Base-by-base conservation (phyloP, 345 rosid species). In the Crucihimalaya himalaica region DNA sequence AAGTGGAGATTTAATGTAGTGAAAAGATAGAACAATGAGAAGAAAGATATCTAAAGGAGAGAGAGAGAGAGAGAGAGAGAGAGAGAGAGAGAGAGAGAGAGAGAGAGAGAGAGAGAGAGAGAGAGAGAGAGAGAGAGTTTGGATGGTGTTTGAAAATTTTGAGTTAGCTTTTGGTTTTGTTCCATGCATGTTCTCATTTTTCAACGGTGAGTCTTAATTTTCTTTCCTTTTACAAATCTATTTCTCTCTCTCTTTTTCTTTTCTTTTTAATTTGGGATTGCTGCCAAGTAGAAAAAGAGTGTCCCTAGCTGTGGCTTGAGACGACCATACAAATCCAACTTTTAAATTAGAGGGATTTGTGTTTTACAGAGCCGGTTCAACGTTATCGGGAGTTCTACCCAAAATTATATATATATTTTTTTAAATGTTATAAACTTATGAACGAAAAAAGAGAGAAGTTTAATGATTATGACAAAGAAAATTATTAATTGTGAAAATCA, bases 11-110 rank as follows among this genome's bases (percentile, higher is more conserved):
- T 46, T 19, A 28, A 20, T 70, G 76, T 70, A 56, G 67, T 55
- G 80, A 28, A 77, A 70, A 70, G 72, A 63, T 27, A 63, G 66
- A 70, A 70, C 75, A 77, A 19, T 55, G 29, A 23, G 43, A 69
- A 62, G 65, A 63, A 69, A 62, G 28, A 45, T 67, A 51, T 28
- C 66, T 27, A 37, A 76, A 55, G 71, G 19, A 63, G 45, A 52
- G 6, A 46, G 46, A 37, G 40, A 72, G 45, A 63, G 18, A 42
- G 11, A 62, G 31, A 61, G 47, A 70, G 19, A 63, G 45, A 52
- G 6, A 46, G 19, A 63, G 45, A 52, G 6, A 46, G 19, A 63
- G 45, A 52, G 6, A 46, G 19, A 63, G 45, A 52, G 6, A 46
- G 19, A 63, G 45, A 52, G 6, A 46, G 19, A 63, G 45, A 52